Evolutionary conservation across 2,329 filamentous ascomycete genomes (phyloP).

Genomic region (Fusarium sp.): DNA sequence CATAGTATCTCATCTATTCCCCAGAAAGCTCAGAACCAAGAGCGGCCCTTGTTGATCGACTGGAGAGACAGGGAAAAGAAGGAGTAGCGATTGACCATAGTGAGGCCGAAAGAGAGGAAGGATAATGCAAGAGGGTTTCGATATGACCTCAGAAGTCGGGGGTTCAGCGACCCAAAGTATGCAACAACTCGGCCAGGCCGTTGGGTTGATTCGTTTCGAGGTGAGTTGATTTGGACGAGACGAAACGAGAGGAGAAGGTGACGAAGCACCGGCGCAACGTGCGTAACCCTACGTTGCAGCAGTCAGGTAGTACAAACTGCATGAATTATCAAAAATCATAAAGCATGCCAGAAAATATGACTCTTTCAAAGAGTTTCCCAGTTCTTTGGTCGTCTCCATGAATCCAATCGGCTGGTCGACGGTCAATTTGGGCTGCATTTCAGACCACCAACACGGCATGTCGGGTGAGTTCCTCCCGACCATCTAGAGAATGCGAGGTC

Average conservation of each 20-base stretch:
- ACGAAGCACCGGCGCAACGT: background rate
- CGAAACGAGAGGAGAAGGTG: background rate
- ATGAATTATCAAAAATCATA: constrained; percentile 33
- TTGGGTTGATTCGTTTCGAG: background rate
- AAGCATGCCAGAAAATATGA: constrained; percentile 26
- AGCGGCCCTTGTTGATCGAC: constrained; percentile 31
- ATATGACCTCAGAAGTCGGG: constrained; percentile 14
- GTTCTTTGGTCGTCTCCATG: constrained; percentile 7
- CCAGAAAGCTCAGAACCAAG: constrained; percentile 15
- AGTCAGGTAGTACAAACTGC: background rate
- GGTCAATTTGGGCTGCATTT: constrained; percentile 28
- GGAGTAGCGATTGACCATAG: constrained; percentile 4
- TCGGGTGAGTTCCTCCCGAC: constrained; percentile 25
- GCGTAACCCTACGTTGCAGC: constrained; percentile 11
- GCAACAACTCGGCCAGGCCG: constrained; percentile 20
- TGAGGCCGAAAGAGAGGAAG: constrained; percentile 3
- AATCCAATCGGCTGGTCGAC: constrained; percentile 38
- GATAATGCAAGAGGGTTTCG: background rate
- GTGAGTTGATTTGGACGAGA: background rate
- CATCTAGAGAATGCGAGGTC: background rate
- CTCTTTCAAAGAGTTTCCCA: constrained; percentile 6
- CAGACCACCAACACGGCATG: constrained; percentile 32
- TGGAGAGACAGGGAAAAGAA: constrained; percentile 3
- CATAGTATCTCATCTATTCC: constrained; percentile 7
- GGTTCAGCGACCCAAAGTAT: constrained; percentile 32